Percentiles rank a stretch among this genome's conserved stretches.
These are phyloP conservation scores for Phytophthora nicotianae DNA, from an alignment of 352 stramenopile genomes.

Conservation along the genomic window DNA sequence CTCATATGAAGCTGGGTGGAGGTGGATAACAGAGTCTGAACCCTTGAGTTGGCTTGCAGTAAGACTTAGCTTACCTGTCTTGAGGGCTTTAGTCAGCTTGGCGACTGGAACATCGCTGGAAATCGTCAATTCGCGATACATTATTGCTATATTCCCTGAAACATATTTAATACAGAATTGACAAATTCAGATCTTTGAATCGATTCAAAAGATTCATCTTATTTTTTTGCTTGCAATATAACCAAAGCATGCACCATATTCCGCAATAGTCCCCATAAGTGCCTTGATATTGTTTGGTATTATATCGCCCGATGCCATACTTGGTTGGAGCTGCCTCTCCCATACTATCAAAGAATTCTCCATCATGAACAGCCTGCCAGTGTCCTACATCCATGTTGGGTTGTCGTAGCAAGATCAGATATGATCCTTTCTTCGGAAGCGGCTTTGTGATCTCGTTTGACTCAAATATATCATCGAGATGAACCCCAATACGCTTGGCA, in stretches of 20 bases:
- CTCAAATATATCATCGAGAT: background rate
- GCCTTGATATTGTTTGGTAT: background rate
- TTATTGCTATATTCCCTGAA: slow-evolving; percentile 13
- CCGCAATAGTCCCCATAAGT: background rate
- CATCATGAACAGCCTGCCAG: background rate
- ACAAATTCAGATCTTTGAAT: background rate
- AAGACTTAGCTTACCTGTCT: slow-evolving; percentile 1
- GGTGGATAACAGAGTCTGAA: background rate
- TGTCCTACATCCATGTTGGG: background rate
- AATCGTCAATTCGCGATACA: slow-evolving; percentile 18
- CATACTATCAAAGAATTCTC: background rate
- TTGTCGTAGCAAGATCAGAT: background rate
- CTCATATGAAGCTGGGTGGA: background rate
- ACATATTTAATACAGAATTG: slow-evolving; percentile 1
- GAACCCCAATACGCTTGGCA: background rate
- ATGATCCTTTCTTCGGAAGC: background rate
- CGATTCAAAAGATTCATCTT: background rate
- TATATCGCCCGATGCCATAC: background rate
- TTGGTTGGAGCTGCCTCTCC: background rate
- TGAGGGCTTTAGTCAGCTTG: background rate
- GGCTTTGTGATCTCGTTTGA: background rate
- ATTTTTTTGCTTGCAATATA: background rate
- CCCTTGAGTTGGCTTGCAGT: background rate
- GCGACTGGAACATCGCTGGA: background rate
- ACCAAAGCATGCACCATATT: background rate